Percentiles rank a stretch among this genome's conserved stretches.
phyloP scores from a whole-genome alignment of 306 rosid species.

The Vicia sativa region DNA sequence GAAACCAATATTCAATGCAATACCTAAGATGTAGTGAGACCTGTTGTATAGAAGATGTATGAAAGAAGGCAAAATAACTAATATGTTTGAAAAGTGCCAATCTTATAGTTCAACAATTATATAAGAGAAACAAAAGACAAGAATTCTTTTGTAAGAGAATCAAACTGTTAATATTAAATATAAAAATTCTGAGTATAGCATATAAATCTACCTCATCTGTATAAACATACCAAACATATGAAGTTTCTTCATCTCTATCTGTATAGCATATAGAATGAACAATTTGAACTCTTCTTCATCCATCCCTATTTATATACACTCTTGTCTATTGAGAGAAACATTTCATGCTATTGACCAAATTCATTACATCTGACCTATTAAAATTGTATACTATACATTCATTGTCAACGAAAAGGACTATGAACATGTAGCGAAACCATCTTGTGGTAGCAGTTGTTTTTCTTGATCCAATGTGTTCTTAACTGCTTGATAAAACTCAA shows the following conservation, averaged over 20 bases:
- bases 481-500: constrained; percentile 75
- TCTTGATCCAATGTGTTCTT: constrained; percentile 67
- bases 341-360: constrained; percentile 49
- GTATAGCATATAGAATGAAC: constrained; percentile 40
- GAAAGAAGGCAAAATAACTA: background rate
- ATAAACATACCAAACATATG: constrained; percentile 48
- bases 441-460: constrained; percentile 60
- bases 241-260: constrained; percentile 45
- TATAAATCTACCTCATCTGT: constrained; percentile 46
- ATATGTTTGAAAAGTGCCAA: constrained; percentile 11
- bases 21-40: background rate
- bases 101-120: constrained; percentile 27
- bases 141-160: constrained; percentile 28
- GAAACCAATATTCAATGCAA: constrained; percentile 14
- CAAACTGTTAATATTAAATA: too few species aligned
- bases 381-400: constrained; percentile 42
- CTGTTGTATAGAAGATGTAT: background rate
- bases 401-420: constrained; percentile 49
- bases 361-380: constrained; percentile 42
- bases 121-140: constrained; percentile 9
- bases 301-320: constrained; percentile 58
- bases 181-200: too few species aligned
- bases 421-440: constrained; percentile 75
- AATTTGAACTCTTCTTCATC: constrained; percentile 47
- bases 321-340: constrained; percentile 52